Evolutionary conservation across 495 filamentous ascomycete genomes (phyloP).

Genomic region (Xylaria scruposa): DNA sequence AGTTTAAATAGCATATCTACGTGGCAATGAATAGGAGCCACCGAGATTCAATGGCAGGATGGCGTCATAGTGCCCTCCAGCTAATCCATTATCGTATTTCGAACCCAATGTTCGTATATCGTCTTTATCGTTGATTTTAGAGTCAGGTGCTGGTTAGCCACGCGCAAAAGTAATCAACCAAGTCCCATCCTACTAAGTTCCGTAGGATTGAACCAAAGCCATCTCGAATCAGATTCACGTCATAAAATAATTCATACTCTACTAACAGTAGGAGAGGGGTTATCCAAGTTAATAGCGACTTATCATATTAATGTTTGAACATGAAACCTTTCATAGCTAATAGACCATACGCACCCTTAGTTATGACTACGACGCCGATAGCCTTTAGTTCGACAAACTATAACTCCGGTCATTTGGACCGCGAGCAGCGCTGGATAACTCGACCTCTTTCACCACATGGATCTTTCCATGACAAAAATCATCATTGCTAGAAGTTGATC

Average conservation of each 20-base stretch:
- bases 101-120: not conserved
- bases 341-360: not conserved
- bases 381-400: not conserved
- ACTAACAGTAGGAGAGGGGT: too few relatives aligned
- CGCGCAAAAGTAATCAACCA: not conserved
- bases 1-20: not conserved
- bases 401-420: conserved; percentile 7
- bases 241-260: too few relatives aligned
- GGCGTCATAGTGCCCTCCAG: too few relatives aligned
- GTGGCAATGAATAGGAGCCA: not conserved
- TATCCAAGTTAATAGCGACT: too few relatives aligned
- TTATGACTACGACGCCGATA: not conserved
- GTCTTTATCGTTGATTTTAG: not conserved
- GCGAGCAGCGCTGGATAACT: conserved; percentile 7
- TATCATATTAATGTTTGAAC: not conserved
- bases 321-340: not conserved
- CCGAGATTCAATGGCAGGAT: too few relatives aligned
- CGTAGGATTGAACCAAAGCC: not conserved
- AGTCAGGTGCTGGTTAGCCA: not conserved
- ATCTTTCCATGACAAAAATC: conserved; percentile 9
- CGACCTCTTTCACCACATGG: conserved; percentile 15
- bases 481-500: not conserved
- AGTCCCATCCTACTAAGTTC: not conserved
- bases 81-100: too few relatives aligned
- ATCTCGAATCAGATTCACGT: too few relatives aligned